Evolutionary conservation across 2,329 filamentous ascomycete genomes (phyloP).

Genomic region (Colletotrichum sp.): DNA sequence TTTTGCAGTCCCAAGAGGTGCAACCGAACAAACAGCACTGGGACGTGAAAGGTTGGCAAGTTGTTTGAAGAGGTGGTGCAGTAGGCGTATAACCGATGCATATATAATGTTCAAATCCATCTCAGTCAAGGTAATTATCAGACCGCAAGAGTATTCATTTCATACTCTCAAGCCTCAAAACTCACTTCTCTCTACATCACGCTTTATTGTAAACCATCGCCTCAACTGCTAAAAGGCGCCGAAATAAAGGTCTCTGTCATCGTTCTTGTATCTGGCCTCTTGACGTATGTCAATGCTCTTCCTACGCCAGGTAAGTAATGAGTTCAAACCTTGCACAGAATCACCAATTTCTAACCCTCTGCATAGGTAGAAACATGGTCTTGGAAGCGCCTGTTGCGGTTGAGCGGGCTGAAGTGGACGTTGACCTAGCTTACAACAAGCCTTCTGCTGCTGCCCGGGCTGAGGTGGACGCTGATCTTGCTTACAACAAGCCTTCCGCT

Average conservation of each 20-base stretch:
- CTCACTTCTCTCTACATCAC: rapidly evolving
- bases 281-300: not conserved
- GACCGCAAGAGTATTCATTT: not conserved
- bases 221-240: not conserved
- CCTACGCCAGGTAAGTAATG: not conserved
- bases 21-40: not conserved
- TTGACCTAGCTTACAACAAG: not conserved
- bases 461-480: rapidly evolving
- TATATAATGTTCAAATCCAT: not conserved
- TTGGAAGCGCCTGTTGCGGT: not conserved
- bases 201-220: rapidly evolving
- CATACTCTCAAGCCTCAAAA: not conserved
- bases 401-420: not conserved
- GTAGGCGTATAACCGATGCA: not conserved
- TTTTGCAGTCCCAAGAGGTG: not conserved
- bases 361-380: rapidly evolving
- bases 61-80: rapidly evolving
- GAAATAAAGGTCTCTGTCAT: not conserved
- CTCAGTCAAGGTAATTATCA: not conserved
- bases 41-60: rapidly evolving
- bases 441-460: not conserved
- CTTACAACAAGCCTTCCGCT: not conserved
- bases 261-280: not conserved
- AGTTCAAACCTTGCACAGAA: rapidly evolving
- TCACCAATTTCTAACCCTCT: rapidly evolving